phyloP scores from a whole-genome alignment of 768 basidiomycete species.

The Mrakia frigida region DNA sequence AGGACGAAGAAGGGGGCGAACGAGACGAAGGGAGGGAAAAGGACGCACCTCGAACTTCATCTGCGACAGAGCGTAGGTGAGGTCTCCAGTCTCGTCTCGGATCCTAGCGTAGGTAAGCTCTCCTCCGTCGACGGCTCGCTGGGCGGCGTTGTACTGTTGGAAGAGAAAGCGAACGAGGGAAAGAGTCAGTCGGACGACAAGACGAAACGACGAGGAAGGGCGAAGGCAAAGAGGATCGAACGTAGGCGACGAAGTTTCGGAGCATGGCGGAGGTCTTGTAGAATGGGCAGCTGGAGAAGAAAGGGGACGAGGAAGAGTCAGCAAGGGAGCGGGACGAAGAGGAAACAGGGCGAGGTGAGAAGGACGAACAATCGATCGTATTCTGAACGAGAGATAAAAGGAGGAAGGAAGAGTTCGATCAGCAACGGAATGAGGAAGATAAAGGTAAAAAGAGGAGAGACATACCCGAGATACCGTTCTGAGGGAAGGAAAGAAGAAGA shows the following conservation, averaged over 20 bases:
- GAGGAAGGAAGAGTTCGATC: background rate
- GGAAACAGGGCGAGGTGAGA: background rate
- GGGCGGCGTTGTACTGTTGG: slow-evolving; percentile 56
- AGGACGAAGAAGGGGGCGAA: background rate
- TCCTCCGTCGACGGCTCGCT: slow-evolving; percentile 73
- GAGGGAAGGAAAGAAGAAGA: background rate
- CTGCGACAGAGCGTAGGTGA: slow-evolving; percentile 96
- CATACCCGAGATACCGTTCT: slow-evolving; percentile 90
- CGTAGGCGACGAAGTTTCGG: slow-evolving; percentile 77
- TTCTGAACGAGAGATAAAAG: background rate
- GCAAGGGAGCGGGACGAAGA: background rate
- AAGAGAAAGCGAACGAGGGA: background rate
- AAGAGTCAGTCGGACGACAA: background rate
- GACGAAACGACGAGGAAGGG: background rate
- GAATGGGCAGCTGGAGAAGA: slow-evolving; percentile 26
- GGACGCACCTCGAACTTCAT: slow-evolving; percentile 96
- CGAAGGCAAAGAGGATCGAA: background rate
- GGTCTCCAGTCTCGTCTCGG: slow-evolving; percentile 75
- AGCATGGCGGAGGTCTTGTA: slow-evolving; percentile 67
- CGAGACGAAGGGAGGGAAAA: background rate
- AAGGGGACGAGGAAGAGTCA: background rate
- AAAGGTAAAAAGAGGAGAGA: no score
- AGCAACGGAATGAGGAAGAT: background rate
- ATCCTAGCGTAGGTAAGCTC: slow-evolving; percentile 63
- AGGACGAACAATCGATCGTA: slow-evolving; percentile 29